Conservation (phyloP, 2,329 filamentous ascomycete species). For the Trichoderma hamatum region DNA sequence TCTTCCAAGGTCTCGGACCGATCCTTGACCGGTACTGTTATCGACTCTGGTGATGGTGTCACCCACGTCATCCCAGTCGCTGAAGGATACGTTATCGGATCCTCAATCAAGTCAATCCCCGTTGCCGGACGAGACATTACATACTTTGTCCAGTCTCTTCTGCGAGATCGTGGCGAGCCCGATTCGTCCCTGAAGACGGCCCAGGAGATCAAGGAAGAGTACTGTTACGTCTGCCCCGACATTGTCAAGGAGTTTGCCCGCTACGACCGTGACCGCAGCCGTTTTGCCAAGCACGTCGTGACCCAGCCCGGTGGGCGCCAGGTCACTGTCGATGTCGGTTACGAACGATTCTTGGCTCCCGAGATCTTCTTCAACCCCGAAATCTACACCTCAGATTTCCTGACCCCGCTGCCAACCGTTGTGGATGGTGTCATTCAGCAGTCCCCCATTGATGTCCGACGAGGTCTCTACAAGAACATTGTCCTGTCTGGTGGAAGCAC, state of each 20-base stretch:
- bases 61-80: constrained; percentile 99
- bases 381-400: constrained; percentile 98
- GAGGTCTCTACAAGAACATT: constrained; percentile 99
- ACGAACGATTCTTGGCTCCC: constrained; percentile 95
- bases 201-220: constrained; percentile 97
- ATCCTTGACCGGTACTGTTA: constrained; percentile 94
- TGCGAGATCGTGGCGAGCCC: constrained; percentile 93
- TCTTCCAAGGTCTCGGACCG: constrained; percentile 97
- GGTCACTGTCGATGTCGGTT: constrained; percentile 88
- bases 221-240: constrained; percentile 97
- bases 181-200: constrained; percentile 97
- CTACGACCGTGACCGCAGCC: constrained; percentile 89
- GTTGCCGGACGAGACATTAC: constrained; percentile 98
- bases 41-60: constrained; percentile 97
- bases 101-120: constrained; percentile 98
- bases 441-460: constrained; percentile 94
- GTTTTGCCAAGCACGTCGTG: constrained; percentile 89
- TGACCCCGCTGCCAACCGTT: constrained; percentile 90
- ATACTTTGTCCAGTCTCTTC: constrained; percentile 95
- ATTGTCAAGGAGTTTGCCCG: constrained; percentile 98
- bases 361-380: constrained; percentile 99
- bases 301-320: constrained; percentile 82
- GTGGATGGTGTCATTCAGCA: constrained; percentile 97
- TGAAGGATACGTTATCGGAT: constrained; percentile 98
- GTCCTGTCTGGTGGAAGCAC: constrained; percentile 96